Conservation (phyloP, 495 filamentous ascomycete genomes). For the Bacidia rubella region DNA sequence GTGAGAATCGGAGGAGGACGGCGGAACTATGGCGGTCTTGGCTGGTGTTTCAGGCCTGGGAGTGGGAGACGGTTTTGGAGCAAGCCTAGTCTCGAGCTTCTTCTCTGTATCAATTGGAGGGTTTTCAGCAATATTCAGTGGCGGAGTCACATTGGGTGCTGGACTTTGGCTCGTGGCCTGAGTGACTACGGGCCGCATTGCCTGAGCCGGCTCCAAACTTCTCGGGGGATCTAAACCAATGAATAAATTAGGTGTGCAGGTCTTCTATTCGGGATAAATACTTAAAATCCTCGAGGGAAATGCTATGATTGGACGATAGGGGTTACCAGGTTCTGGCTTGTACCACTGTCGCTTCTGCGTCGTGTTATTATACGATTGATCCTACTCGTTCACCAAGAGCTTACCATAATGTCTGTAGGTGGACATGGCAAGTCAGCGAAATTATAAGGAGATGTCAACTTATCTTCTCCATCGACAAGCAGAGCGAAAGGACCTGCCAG, state of each 20-base stretch:
- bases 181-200: neutral
- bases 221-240: neutral
- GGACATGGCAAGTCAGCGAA: constrained; percentile 7
- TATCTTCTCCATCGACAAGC: no score
- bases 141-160: no score
- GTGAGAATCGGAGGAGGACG: no score
- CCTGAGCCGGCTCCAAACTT: neutral
- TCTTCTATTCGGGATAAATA: neutral
- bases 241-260: neutral
- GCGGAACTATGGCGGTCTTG: no score
- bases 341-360: constrained; percentile 4
- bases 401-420: neutral
- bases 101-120: no score
- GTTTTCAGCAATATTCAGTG: no score
- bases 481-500: neutral
- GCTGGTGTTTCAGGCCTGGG: neutral
- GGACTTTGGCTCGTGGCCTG: no score
- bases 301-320: constrained; percentile 3
- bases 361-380: no score
- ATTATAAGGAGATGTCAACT: neutral
- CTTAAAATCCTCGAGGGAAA: neutral
- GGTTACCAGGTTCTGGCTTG: constrained; percentile 6
- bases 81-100: no score
- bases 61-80: no score
- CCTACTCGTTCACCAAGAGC: no score